These are phyloP conservation scores for Colletotrichum phormii DNA, from an alignment of 2,329 filamentous ascomycete species.

Conservation along the genomic window DNA sequence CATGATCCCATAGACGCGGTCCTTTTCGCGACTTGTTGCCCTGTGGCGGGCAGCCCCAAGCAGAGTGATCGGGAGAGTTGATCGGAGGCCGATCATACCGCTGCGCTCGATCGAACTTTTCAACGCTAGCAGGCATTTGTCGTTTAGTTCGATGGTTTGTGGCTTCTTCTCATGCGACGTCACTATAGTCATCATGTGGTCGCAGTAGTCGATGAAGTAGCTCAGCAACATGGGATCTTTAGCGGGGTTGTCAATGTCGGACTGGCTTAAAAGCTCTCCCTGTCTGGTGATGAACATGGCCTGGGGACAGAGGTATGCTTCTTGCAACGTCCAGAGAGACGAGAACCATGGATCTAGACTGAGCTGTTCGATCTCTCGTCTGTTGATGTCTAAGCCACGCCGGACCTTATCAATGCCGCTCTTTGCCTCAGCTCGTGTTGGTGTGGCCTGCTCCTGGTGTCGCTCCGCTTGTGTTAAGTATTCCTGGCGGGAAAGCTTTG, in stretches of 20 bases:
- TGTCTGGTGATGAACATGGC: not conserved
- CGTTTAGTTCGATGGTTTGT: not conserved
- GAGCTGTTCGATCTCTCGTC: not conserved
- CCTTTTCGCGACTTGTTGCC: not conserved
- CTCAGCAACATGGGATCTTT: not conserved
- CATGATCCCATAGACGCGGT: not conserved
- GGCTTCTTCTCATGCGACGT: not conserved
- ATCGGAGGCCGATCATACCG: not conserved
- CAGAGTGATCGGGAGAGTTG: not conserved
- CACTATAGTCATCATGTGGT: not conserved
- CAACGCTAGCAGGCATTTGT: not conserved
- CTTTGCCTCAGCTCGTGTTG: not conserved
- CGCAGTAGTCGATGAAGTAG: not conserved
- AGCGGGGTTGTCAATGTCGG: not conserved
- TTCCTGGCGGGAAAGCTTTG: not conserved
- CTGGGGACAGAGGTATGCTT: not conserved
- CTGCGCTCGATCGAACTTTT: not conserved
- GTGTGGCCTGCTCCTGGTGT: not conserved
- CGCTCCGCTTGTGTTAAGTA: not conserved
- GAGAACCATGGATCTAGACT: not conserved
- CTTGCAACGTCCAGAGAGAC: not conserved
- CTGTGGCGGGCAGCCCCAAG: not conserved
- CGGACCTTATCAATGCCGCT: not conserved
- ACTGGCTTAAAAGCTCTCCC: not conserved
- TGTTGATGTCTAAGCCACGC: not conserved